Base-by-base conservation (phyloP, 1,139 yeast species). In the Kodamaea ohmeri region DNA sequence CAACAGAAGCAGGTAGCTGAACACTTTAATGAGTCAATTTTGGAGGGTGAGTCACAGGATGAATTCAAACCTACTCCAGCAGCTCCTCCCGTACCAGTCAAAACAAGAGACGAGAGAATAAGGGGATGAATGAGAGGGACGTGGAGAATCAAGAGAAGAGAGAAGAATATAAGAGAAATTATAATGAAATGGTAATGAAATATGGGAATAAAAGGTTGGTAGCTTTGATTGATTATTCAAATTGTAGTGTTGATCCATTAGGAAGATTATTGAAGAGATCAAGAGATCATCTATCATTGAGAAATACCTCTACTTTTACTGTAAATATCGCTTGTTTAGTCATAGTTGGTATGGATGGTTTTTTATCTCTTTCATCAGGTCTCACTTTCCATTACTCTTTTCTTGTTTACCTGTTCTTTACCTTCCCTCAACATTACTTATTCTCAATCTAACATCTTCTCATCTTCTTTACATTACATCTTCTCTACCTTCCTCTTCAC, bases 101-200 rank as follows among this genome's bases (percentile, higher is more conserved):
- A 35, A 33, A 26, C 41, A 4, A 31, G 48, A 24, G 47, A 45
- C 20, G 50, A 46, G n/a, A 27, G 51, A 25, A 37, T 48, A 6
- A 35, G 46, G 31, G 40, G 40, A 31, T 30, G 33, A 5, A 18
- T 6, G 16, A 16, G 14, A 14, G 7, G 29, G 17, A 26, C 5
- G 8, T 26, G 17, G 13, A 13, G 27, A 13, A 25, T 25, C 7
- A n/a, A n/a, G n/a, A 6, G 27, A 24, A 7, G 8, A n/a, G 26
- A 6, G 29, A 26, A 26, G 29, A 13, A 26, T 25, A 6, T 6
- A 25, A n/a, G 13, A 8, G n/a, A 5, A n/a, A 12, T 8, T 6
- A 6, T 7, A 9, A 8, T 9, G 27, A 25, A n/a, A 25, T 7
- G 13, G 27, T 8, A n/a, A 25, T 25, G n/a, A n/a, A n/a, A n/a